Evolutionary conservation across 495 filamentous ascomycete genomes (phyloP), one percentile per base, ranked within the genome.

Genomic region (Chaetomium cochliodes): DNA sequence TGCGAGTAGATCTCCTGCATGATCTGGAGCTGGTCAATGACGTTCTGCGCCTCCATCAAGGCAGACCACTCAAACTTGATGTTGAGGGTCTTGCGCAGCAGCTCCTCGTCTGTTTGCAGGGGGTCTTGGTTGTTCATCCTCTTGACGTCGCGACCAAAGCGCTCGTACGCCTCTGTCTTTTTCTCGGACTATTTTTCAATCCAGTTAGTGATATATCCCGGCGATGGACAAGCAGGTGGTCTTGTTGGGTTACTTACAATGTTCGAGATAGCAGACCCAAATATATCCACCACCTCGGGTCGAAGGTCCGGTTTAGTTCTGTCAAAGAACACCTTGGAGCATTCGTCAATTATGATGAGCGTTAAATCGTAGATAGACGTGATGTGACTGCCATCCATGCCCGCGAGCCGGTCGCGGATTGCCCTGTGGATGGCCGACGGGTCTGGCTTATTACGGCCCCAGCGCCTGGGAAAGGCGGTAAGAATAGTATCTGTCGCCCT

Each of bases 1-100:
- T 86, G 72, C 28, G 90, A 90, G 63, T 88, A 85, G 42, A 92
- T 77, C 70, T 91, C 89, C 57, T 91, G 88, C 44, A 86, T 81
- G 62, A 91, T 88, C 20, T 72, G 70, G 23, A 72, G 62, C 58
- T 72, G 67, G 26, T 72, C 70, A 28, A 72, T 70, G 42, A 72
- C 62, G 69, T 90, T 88, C 69, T 90, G 88, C 0, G 84, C 80
- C 65, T 92, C 88, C 20, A 83, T 77, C 3, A 90, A 78, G 0
- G 90, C 78, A 59, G 82, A 79, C 3, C 87, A 88, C 70, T 92
- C 88, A 18, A 82, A 81, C 51, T 86, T 86, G 59, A 92, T 90
- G 57, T 91, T 86, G 13, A 90, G 81, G 3, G 89, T 78, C 26
- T 84, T 80, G 64, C 88, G 59, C 15, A 72, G 70, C n/a, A 72